Conservation (phyloP, 202 grass and related monocot species). For the Elaeis oleifera region DNA sequence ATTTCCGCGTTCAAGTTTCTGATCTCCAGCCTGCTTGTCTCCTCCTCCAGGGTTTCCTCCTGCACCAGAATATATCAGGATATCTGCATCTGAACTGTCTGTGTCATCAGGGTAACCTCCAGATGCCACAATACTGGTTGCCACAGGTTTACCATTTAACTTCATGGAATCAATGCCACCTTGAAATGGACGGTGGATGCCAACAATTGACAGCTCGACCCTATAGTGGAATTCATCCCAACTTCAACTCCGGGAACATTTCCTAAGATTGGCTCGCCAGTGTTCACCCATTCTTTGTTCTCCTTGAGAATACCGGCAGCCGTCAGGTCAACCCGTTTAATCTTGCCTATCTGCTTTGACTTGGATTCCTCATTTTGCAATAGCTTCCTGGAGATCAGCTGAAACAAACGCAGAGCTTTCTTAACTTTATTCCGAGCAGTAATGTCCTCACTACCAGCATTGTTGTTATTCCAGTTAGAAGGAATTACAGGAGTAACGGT, state of each 20-base stretch:
- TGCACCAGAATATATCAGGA: slow-evolving; percentile 73
- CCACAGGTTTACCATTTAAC: slow-evolving; percentile 29
- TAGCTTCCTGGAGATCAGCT: slow-evolving; percentile 44
- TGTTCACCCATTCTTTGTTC: slow-evolving; percentile 34
- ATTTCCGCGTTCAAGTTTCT: slow-evolving; percentile 63
- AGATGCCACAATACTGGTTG: slow-evolving; percentile 65
- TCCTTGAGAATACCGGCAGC: slow-evolving; percentile 37
- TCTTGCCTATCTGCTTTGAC: slow-evolving; percentile 20
- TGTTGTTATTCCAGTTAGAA: slow-evolving; percentile 10
- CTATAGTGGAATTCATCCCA: slow-evolving; percentile 72
- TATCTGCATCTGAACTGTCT: slow-evolving; percentile 34
- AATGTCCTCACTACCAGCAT: slow-evolving; percentile 5
- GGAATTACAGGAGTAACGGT: slow-evolving; percentile 19
- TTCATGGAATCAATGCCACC: slow-evolving; percentile 40
- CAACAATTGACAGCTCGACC: slow-evolving; percentile 55
- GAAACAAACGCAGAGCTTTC: slow-evolving; percentile 42
- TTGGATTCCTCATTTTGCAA: slow-evolving; percentile 51
- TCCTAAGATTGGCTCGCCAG: slow-evolving; percentile 29
- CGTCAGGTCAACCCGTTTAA: slow-evolving; percentile 39
- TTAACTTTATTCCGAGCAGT: slow-evolving; percentile 46
- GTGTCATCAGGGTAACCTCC: slow-evolving; percentile 66
- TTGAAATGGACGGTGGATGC: slow-evolving; percentile 47
- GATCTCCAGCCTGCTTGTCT: slow-evolving; percentile 37
- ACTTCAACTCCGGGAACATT: slow-evolving; percentile 55
- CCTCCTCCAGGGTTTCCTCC: slow-evolving; percentile 44